phyloP scores from a whole-genome alignment of 306 rosid genomes.

The Boehmeria nivea region DNA sequence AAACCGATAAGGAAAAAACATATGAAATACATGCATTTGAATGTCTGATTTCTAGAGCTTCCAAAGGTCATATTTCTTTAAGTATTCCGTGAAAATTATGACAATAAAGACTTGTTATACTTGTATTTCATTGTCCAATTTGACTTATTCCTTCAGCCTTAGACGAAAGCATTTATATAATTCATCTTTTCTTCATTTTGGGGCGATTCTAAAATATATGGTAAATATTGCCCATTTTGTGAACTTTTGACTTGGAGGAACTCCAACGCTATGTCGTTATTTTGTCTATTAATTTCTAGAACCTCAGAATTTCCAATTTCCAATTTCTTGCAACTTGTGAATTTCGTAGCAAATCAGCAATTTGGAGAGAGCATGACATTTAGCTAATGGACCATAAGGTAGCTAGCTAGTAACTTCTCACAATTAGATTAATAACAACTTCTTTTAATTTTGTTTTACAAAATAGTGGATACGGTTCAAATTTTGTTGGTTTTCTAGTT shows the following conservation, averaged over 20 bases:
- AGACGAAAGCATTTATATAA: not conserved
- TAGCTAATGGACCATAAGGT: too few relatives aligned
- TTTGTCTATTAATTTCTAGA: conserved; percentile 23
- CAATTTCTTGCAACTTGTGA: not conserved
- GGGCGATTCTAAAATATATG: not conserved
- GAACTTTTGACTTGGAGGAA: conserved; percentile 14
- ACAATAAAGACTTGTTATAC: too few relatives aligned
- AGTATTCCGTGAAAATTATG: not conserved
- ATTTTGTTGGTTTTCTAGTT: too few relatives aligned
- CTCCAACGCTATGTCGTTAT: conserved; percentile 10
- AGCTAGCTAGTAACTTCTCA: too few relatives aligned
- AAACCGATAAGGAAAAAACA: not conserved
- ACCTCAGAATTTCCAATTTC: conserved; percentile 5
- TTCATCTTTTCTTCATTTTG: not conserved
- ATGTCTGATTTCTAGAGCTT: not conserved
- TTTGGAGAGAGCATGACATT: not conserved
- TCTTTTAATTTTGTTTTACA: too few relatives aligned
- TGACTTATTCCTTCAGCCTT: not conserved
- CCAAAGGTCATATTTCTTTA: not conserved
- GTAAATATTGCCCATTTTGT: not conserved
- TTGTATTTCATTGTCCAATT: too few relatives aligned
- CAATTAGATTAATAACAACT: too few relatives aligned
- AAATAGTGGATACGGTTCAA: too few relatives aligned
- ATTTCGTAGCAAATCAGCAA: not conserved
- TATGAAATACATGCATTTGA: too few relatives aligned